Evolutionary conservation across 805 yeast genomes (phyloP).

Genomic region (Yamadazyma scolyti): DNA sequence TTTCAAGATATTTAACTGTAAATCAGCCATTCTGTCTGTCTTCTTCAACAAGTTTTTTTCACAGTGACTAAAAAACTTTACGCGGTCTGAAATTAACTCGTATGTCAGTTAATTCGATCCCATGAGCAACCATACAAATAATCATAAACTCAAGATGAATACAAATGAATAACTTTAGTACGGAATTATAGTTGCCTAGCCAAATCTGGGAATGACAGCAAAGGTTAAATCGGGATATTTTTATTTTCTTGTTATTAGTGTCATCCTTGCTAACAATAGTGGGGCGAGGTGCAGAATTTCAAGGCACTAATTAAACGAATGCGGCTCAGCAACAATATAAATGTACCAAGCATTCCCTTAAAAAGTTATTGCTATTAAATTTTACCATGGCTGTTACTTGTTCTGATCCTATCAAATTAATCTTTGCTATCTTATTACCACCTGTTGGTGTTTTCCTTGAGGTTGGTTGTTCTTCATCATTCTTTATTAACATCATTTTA

Average conservation of each 20-base stretch:
- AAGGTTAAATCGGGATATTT: no score
- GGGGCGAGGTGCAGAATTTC: no score
- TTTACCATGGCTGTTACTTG: slow-evolving; percentile 46
- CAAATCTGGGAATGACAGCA: no score
- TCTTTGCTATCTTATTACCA: slow-evolving; percentile 51
- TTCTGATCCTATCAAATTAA: slow-evolving; percentile 50
- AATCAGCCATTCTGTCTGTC: slow-evolving; percentile 53
- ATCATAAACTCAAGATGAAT: no score
- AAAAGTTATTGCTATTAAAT: not conserved
- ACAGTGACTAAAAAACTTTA: slow-evolving; percentile 1
- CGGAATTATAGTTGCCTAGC: no score
- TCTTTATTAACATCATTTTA: slow-evolving; percentile 55
- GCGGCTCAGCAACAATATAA: slow-evolving; percentile 9
- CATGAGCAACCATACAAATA: no score
- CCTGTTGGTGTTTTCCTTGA: slow-evolving; percentile 63
- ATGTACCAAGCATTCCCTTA: slow-evolving; percentile 1
- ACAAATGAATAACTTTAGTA: no score
- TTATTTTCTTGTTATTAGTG: no score
- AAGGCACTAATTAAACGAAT: no score
- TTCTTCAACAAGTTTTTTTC: slow-evolving; percentile 4
- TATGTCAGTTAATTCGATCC: no score
- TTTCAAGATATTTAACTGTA: slow-evolving; percentile 62
- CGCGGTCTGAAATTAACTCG: slow-evolving; percentile 1
- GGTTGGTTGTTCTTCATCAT: slow-evolving; percentile 47
- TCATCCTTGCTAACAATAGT: no score